Evolutionary conservation across 208 protist species (phyloP), one percentile per base, ranked within the genome.

Genomic region (Herpetomonas muscarum): DNA sequence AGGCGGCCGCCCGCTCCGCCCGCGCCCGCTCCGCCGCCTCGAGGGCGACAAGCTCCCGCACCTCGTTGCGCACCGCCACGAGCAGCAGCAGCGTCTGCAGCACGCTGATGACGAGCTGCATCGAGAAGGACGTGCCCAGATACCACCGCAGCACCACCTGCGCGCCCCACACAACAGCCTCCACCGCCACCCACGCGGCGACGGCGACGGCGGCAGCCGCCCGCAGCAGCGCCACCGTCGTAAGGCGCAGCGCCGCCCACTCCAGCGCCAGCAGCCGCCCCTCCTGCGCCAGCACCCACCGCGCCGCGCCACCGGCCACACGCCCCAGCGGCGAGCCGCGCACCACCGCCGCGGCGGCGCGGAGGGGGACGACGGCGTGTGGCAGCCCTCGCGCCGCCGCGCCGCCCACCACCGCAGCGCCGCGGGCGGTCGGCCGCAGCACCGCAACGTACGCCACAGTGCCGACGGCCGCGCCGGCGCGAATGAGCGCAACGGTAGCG

Each of bases 51-150:
- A 80, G 42, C n/a, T 73, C 60, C 7, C 48, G 9, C 45, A 93
- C 64, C 37, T 90, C 80, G 39, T 89, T 87, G 2, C 80, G 77
- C 67, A 93, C 67, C 24, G 70, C 81, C 31, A 86, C 36, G 12
- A 85, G 42, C 42, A 91, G 72, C 50, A 90, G 42, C 31, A 59
- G 44, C 17, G 77, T 87, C 64, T 93, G 87, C 26, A 84, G n/a
- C 12, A 89, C 25, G 4, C 57, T 61, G 0, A 87, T 65, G 46
- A 81, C 64, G 15, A 87, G 44, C 26, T 91, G 78, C 25, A 76
- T 74, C n/a, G 75, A 81, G 51, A 91, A 70, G n/a, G 76, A 78
- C 1, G 82, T 88, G 4, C 21, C 36, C 34, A 44, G 67, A 71
- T 93, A 91, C 21, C 53, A 71, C 4, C 47, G 28, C 45, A 78